Evolutionary conservation across 169 alveolate genomes (phyloP).

Genomic region (Plasmodium inui): DNA sequence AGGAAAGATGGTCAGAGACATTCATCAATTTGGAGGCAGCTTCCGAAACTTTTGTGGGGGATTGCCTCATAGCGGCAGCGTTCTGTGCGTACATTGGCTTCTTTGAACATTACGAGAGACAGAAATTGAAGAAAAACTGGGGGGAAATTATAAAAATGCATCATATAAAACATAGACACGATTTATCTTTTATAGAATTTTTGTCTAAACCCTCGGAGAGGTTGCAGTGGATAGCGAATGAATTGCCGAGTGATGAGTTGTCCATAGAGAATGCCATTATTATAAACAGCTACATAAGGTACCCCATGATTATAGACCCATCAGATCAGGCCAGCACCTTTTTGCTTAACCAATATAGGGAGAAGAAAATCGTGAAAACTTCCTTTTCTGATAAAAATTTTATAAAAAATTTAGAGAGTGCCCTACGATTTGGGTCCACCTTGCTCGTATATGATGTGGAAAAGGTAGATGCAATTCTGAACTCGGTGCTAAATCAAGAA

Average conservation of each 20-base stretch:
- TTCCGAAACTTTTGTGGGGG: constrained; percentile 92
- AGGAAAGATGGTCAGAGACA: constrained; percentile 94
- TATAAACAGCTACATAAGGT: constrained; percentile 91
- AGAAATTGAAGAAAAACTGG: constrained; percentile 77
- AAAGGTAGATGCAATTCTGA: constrained; percentile 86
- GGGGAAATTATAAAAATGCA: constrained; percentile 78
- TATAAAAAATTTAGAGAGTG: constrained; percentile 93
- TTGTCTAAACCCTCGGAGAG: constrained; percentile 96
- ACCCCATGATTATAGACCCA: constrained; percentile 97
- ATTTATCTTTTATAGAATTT: constrained; percentile 94
- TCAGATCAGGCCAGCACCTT: constrained; percentile 90
- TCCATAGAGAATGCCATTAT: constrained; percentile 97
- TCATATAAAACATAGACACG: constrained; percentile 86
- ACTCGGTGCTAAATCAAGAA: constrained; percentile 94
- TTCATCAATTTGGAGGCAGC: constrained; percentile 81
- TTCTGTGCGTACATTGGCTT: constrained; percentile 95
- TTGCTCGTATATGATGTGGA: constrained; percentile 96
- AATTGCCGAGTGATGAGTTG: constrained; percentile 96
- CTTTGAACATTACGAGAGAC: constrained; percentile 87
- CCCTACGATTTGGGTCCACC: constrained; percentile 96
- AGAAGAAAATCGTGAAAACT: constrained; percentile 91
- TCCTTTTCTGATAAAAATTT: constrained; percentile 90
- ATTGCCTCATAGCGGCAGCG: constrained; percentile 95
- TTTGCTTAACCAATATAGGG: constrained; percentile 86
- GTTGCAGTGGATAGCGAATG: constrained; percentile 87